A percentile compares a stretch with the other conserved stretches of the same genome.
Conservation (phyloP, 768 basidiomycete species). For the Mycena sanguinolenta region DNA sequence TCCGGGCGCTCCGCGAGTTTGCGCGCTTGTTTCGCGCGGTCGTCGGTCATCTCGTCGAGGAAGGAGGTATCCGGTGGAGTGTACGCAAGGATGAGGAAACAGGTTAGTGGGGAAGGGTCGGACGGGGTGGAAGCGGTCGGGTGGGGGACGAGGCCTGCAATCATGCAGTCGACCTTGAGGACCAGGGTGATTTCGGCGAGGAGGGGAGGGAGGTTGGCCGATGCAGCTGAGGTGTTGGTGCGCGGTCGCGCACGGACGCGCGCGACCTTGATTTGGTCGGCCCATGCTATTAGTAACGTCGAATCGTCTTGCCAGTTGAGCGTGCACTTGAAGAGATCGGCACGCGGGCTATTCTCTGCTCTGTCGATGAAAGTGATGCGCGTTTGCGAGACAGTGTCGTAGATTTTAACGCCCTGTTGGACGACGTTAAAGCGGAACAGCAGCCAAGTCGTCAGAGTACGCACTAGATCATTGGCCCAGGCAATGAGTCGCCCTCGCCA, state of each 20-base stretch:
- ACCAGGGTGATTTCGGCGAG: slow-evolving; percentile 91
- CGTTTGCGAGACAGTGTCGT: slow-evolving; percentile 82
- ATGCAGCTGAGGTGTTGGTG: slow-evolving; percentile 54
- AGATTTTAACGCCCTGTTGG: slow-evolving; percentile 90
- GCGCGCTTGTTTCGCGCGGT: slow-evolving; percentile 81
- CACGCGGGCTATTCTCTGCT: slow-evolving; percentile 84
- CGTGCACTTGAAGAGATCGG: slow-evolving; percentile 94
- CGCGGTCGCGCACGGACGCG: slow-evolving; percentile 77
- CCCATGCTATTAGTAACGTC: slow-evolving; percentile 94
- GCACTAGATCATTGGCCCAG: slow-evolving; percentile 94
- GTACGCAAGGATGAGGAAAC: slow-evolving; percentile 92
- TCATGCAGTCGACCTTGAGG: slow-evolving; percentile 95
- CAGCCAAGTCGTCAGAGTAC: slow-evolving; percentile 38
- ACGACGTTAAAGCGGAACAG: slow-evolving; percentile 6
- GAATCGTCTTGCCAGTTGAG: slow-evolving; percentile 94
- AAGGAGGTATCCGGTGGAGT: slow-evolving; percentile 81
- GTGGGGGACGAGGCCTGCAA: slow-evolving; percentile 90
- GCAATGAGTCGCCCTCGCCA: slow-evolving; percentile 92
- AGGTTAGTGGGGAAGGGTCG: slow-evolving; percentile 58
- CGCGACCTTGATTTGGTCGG: slow-evolving; percentile 92
- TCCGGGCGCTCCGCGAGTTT: slow-evolving; percentile 94
- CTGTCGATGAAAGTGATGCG: slow-evolving; percentile 91
- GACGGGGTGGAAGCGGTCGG: slow-evolving; percentile 34
- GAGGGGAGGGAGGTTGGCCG: slow-evolving; percentile 67
- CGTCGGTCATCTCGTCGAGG: slow-evolving; percentile 77